A percentile compares a stretch with the other conserved stretches of the same genome.
phyloP scores from a whole-genome alignment of 2,329 filamentous ascomycete species.

The Sarocladium brachiariae region DNA sequence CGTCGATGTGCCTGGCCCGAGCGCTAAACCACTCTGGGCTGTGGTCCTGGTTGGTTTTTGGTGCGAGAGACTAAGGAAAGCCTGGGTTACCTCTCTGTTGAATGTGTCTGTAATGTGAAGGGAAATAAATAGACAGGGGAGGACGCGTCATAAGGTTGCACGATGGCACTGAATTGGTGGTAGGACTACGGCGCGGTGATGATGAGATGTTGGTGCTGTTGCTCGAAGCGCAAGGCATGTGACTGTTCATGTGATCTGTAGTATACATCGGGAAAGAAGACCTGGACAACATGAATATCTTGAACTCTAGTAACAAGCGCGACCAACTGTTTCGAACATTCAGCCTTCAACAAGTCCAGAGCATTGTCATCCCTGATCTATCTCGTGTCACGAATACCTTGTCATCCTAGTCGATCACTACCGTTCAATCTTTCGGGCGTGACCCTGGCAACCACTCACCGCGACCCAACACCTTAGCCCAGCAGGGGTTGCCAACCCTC shows the following conservation, averaged over 20 bases:
- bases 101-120: background rate
- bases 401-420: background rate
- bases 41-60: background rate
- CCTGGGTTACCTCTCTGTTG: background rate
- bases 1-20: background rate
- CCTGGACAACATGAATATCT: background rate
- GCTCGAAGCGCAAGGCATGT: background rate
- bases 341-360: background rate
- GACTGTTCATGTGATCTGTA: background rate
- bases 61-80: background rate
- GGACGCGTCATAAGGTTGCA: background rate
- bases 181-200: background rate
- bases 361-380: background rate
- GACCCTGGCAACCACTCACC: conserved; percentile 9
- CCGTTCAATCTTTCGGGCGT: conserved; percentile 7
- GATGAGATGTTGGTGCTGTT: background rate
- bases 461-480: background rate
- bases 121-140: background rate
- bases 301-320: background rate
- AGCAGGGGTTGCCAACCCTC: background rate
- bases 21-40: background rate
- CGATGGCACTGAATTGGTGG: background rate
- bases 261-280: background rate
- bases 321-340: no score
- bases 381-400: background rate